Evolutionary conservation across 306 rosid species (phyloP).

Genomic region (Prunus mongolica): DNA sequence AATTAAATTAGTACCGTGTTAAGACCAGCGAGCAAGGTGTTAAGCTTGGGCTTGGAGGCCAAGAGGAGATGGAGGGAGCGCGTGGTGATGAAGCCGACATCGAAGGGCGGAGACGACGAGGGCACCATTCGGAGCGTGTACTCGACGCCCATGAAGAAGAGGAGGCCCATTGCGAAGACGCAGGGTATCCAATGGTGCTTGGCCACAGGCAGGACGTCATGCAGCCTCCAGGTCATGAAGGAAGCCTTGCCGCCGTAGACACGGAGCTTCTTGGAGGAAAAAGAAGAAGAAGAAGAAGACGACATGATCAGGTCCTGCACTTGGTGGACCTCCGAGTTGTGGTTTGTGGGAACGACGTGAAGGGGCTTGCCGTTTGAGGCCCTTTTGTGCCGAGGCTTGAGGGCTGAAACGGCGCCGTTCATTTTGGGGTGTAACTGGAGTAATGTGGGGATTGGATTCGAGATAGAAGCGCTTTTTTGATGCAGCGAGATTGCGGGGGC

Average conservation of each 20-base stretch:
- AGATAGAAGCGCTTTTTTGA: background rate
- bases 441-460: background rate
- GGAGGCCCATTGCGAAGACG: conserved; percentile 49
- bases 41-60: conserved; percentile 58
- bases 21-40: conserved; percentile 61
- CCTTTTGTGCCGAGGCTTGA: conserved; percentile 10
- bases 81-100: conserved; percentile 75
- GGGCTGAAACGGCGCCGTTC: conserved; percentile 34
- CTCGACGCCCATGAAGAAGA: conserved; percentile 92
- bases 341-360: background rate
- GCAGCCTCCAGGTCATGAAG: conserved; percentile 63
- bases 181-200: conserved; percentile 80
- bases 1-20: conserved; percentile 51
- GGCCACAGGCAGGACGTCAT: conserved; percentile 60
- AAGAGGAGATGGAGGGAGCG: conserved; percentile 56
- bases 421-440: conserved; percentile 6
- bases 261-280: background rate
- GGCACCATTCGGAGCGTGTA: conserved; percentile 96
- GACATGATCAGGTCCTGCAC: no score
- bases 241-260: conserved; percentile 18
- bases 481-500: background rate
- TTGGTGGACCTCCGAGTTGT: background rate
- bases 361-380: background rate
- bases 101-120: conserved; percentile 73
- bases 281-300: background rate